Evolutionary conservation across 208 protist genomes (phyloP), one percentile per base, ranked within the genome.

Genomic region (Angomonas ambiguus): DNA sequence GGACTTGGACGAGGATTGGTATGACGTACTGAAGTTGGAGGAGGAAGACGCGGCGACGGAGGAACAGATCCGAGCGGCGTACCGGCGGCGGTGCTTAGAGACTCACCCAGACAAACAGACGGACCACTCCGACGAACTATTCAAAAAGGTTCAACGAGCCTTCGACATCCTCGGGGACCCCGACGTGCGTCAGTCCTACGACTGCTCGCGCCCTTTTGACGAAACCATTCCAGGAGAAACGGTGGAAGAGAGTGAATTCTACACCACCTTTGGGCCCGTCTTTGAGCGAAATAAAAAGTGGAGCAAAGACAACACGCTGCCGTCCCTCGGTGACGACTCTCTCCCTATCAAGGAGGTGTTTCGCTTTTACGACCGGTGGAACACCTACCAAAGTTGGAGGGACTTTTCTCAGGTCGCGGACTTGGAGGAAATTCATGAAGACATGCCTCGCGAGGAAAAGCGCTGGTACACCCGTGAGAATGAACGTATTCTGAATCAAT

Each of bases 391-490:
- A 51, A 97, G 92, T 70, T 98, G 96, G 96, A 78, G 97, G 30
- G 97, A 98, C 74, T 99, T 99, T 65, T 88, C 93, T 1, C 88
- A 95, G 57, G 69, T 95, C 1, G 87, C 72, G n/a, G 97, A 98
- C 53, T 81, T 98, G 30, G 80, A 96, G 32, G 90, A 98, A 49
- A 85, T 96, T 41, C 80, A 96, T 38, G 89, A 98, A 30, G 82
- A 79, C 35, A 97, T 98, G 72, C 88, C 76, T 67, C 77, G 97
- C 32, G 97, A 99, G 72, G 97, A 99, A 83, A 96, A 95, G 68
- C 86, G 97, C 61, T 99, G 93, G 83, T 98, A 98, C 84, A 84
- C 94, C 68, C 88, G 93, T n/a, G 87, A 98, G 69, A 98, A 98
- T 65, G 92, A 96, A 38, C 92, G 95, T 24, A 76, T 95, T 48